Percentiles rank a stretch among this genome's conserved stretches.
phyloP scores from a whole-genome alignment of 148 eudicot species.

The Rhododendron ferrugineum region DNA sequence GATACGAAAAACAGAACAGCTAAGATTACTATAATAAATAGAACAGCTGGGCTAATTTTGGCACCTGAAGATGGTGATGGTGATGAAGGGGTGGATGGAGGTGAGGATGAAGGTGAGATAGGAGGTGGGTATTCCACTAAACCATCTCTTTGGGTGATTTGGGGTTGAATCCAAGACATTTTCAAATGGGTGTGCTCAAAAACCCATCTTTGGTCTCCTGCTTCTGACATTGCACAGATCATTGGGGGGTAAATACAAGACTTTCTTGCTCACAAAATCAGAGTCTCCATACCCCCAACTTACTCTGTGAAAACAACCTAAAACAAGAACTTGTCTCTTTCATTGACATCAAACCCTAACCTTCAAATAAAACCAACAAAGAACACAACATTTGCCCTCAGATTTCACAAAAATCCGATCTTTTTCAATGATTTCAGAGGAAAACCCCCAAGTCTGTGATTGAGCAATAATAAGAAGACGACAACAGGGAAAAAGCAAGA shows the following conservation, averaged over 20 bases:
- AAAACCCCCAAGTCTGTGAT: slow-evolving; percentile 7
- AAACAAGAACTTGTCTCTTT: not conserved
- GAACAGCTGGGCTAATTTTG: slow-evolving; percentile 45
- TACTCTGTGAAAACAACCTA: not conserved
- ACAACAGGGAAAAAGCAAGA: not conserved
- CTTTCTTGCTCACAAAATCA: not conserved
- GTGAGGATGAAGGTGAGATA: slow-evolving; percentile 13
- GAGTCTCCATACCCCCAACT: not conserved
- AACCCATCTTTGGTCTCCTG: slow-evolving; percentile 25
- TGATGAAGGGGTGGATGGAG: slow-evolving; percentile 17
- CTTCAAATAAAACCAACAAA: not conserved
- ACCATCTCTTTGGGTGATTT: slow-evolving; percentile 35
- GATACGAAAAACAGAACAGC: slow-evolving; percentile 43
- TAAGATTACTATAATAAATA: slow-evolving; percentile 43
- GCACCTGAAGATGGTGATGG: slow-evolving; percentile 31
- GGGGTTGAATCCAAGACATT: slow-evolving; percentile 41
- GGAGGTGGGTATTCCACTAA: slow-evolving; percentile 35
- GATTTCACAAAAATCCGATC: not conserved
- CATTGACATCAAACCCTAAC: not conserved
- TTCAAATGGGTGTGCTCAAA: slow-evolving; percentile 47
- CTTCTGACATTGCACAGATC: slow-evolving; percentile 22
- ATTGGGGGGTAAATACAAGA: slow-evolving; percentile 3
- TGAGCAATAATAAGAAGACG: slow-evolving; percentile 6
- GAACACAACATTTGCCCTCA: not conserved
- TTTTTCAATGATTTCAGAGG: not conserved